Base-by-base conservation (phyloP, 1,139 yeast genomes). In the Scheffersomyces quercinus region DNA sequence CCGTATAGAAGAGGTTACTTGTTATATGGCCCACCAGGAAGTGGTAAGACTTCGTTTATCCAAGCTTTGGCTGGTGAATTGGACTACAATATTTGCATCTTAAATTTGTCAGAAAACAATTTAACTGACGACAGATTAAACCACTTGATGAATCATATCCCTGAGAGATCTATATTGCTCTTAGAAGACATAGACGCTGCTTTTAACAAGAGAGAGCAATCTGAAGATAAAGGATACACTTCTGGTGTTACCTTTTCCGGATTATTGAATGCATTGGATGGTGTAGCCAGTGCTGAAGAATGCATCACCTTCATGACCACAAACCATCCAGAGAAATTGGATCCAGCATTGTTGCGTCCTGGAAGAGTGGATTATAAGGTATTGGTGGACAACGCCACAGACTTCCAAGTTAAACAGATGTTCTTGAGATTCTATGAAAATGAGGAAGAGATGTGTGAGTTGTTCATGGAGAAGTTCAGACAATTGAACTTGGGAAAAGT, bases 231-330 rank as follows among this genome's bases (percentile, higher is more conserved):
- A 54, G 90, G 91, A 0, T 87, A 74, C 61, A 62, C 63, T 28
- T 83, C 95, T 0, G 96, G 97, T 12, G 97, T 95, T 16, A 93
- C 99, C 1, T 95, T 93, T 60, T 88, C 96, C 39, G 99, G 99
- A 0, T 73, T 93, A 41, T 71, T 93, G 49, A 93, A 93, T 62
- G 97, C 99, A 0, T 73, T 93, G 39, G 99, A 93, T 62, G 99
- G 99, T 40, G 99, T 93, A n/a, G 96, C 98, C 1, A 88, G 97
- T 37, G 96, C 98, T 1, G 99, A 93, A 59, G 99, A 93, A 59
- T 86, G 97, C 40, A 77, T 93, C 35, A 93, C 97, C 0, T 93
- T 93, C 65, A 93, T 93, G 99, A 93, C 99, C 12, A 91, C 99
- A 16, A 93, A 93, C 64, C 99, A 93, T 59, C 97, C 97, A 0